phyloP scores from a whole-genome alignment of 106 monocot genomes.

The Apostasia shenzhenica region DNA sequence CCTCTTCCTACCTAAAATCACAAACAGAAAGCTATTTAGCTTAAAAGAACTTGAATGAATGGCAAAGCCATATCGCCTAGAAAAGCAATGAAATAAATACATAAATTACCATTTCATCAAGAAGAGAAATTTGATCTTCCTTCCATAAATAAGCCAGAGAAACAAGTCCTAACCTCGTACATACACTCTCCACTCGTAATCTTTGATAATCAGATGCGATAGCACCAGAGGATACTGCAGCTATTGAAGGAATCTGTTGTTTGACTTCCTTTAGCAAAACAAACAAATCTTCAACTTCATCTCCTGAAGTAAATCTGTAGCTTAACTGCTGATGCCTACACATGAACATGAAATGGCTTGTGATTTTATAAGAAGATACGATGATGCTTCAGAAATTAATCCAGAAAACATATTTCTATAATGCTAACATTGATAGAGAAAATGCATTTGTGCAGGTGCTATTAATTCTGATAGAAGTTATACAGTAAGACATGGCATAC shows the following conservation, averaged over 20 bases:
- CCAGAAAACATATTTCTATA: background rate
- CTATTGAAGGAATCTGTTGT: constrained; percentile 61
- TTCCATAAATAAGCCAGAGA: constrained; percentile 98
- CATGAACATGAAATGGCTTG: constrained; percentile 3
- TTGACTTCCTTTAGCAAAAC: constrained; percentile 77
- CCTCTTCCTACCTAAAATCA: constrained; percentile 61
- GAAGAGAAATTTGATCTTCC: constrained; percentile 77
- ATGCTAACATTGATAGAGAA: too few species aligned
- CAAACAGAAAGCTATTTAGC: constrained; percentile 11
- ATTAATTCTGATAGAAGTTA: too few species aligned
- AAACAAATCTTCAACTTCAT: constrained; percentile 98
- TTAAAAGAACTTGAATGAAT: background rate
- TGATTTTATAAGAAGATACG: background rate
- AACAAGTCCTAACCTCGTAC: constrained; percentile 90
- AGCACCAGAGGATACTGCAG: constrained; percentile 92
- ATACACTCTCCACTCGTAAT: constrained; percentile 93
- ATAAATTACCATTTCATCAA: constrained; percentile 87
- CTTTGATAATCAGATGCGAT: constrained; percentile 99
- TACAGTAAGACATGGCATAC: too few species aligned
- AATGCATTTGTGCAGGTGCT: too few species aligned
- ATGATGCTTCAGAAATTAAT: background rate
- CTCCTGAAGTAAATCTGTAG: constrained; percentile 60
- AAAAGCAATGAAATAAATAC: background rate
- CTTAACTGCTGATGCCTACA: constrained; percentile 65
- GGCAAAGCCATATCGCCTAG: background rate